Evolutionary conservation across 441 rosid species (phyloP).

Genomic region (Manihot esculenta): DNA sequence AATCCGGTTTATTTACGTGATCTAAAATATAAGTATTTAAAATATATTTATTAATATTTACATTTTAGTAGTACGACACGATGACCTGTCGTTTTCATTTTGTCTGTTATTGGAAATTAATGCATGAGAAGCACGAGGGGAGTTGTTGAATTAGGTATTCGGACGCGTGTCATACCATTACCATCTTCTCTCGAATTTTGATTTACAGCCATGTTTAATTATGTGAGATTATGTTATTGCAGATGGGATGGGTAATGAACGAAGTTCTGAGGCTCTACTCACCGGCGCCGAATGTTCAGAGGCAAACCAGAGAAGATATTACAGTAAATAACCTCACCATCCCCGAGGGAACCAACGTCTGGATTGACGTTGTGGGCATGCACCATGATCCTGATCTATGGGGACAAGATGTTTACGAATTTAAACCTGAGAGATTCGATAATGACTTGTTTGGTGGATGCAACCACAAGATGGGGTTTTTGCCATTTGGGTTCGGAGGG

Average conservation of each 20-base stretch:
- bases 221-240: constrained; percentile 18
- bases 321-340: constrained; percentile 51
- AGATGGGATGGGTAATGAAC: constrained; percentile 95
- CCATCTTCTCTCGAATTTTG: too few species aligned
- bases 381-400: constrained; percentile 77
- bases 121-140: background rate
- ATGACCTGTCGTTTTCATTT: too few species aligned
- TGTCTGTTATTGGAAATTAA: background rate
- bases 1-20: too few species aligned
- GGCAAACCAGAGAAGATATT: constrained; percentile 76
- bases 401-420: constrained; percentile 81
- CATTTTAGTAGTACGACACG: too few species aligned
- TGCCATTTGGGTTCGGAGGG: constrained; percentile 98
- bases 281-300: constrained; percentile 85
- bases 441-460: constrained; percentile 73
- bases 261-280: constrained; percentile 80
- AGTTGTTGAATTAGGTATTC: background rate
- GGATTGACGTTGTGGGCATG: constrained; percentile 94
- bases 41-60: too few species aligned
- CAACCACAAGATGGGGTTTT: constrained; percentile 83
- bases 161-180: too few species aligned
- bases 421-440: constrained; percentile 79
- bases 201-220: too few species aligned
- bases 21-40: too few species aligned
- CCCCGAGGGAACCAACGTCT: constrained; percentile 79